Conservation (phyloP, 2,329 filamentous ascomycete genomes). For the Colletotrichum sp. region DNA sequence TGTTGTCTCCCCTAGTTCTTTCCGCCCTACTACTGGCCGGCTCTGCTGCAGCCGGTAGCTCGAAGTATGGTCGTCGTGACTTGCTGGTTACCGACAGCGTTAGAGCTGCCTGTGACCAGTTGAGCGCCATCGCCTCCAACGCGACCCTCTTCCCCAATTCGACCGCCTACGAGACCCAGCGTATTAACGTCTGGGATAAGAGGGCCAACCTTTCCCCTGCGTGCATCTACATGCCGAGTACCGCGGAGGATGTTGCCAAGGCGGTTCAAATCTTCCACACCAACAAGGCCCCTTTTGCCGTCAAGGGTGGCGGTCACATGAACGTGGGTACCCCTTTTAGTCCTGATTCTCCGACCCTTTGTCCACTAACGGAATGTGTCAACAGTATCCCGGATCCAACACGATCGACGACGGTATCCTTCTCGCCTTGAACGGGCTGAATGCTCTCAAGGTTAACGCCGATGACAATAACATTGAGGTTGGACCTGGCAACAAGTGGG, state of each 20-base stretch:
- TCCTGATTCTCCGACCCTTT: fast-evolving
- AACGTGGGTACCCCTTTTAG: conserved; percentile 12
- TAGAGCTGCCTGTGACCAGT: background rate
- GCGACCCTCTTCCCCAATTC: background rate
- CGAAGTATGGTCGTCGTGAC: background rate
- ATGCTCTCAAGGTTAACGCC: background rate
- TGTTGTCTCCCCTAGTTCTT: conserved; percentile 33
- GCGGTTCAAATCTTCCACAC: conserved; percentile 2
- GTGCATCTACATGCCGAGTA: background rate
- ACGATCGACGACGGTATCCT: conserved; percentile 28
- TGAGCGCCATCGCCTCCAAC: background rate
- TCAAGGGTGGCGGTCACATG: conserved; percentile 29
- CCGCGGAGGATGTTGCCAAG: background rate
- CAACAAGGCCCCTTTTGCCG: conserved; percentile 27
- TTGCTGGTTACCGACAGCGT: background rate
- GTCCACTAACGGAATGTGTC: background rate
- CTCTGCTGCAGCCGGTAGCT: background rate
- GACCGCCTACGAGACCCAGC: background rate
- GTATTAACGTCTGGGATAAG: conserved; percentile 9
- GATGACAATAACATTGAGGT: conserved; percentile 20
- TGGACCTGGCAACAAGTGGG: conserved; percentile 28
- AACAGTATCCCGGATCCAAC: conserved; percentile 27
- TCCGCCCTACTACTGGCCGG: background rate
- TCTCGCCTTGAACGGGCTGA: conserved; percentile 22
- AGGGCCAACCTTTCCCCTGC: background rate